Evolutionary conservation across 306 rosid genomes (phyloP), one percentile per base, ranked within the genome.

Genomic region (Lotus japonicus): DNA sequence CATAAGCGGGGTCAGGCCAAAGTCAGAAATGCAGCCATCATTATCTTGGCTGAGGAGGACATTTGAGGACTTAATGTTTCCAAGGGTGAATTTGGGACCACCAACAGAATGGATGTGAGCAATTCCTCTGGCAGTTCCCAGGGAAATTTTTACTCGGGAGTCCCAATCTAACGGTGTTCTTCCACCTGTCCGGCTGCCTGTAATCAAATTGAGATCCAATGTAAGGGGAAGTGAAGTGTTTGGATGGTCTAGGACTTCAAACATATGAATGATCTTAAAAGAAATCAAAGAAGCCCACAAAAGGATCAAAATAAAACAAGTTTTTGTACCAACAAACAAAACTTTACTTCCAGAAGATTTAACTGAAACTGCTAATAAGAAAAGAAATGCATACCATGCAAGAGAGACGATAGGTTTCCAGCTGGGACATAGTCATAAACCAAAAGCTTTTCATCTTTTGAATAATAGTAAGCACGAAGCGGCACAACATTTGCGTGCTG

Each of bases 1-100:
- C 98, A 89, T 92, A 23, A 92, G 95, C 11, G 95, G 87, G 14
- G 95, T 68, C 46, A 92, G 75, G 73, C 98, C 98, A 65, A 92
- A 85, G 82, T 89, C 98, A 60, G 98, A 89, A 71, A 92, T 85
- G 83, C 82, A 81, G 23, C 92, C 95, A 46, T 89, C 88, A 36
- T 73, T 69, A 19, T 92, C 92, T 74, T 87, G 95, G 82, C 23
- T 81, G 77, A 92, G 82, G 76, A 91, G 96, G 64, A 92, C 92
- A 73, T 92, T 92, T 55, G 98, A 84, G 77, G 98, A 81, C 82
- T 86, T 92, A 16, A 92, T 86, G 50, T 92, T 92, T 76, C 96
- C 98, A 57, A 87, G 98, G 54, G 87, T 75, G 78, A 92, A 87
- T 76, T 89, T 92, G 3, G 88, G 88, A 82, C 98, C 96, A 10